Evolutionary conservation across 495 filamentous ascomycete genomes (phyloP), one percentile per base, ranked within the genome.

Genomic region (Hyaloscypha finlandica): DNA sequence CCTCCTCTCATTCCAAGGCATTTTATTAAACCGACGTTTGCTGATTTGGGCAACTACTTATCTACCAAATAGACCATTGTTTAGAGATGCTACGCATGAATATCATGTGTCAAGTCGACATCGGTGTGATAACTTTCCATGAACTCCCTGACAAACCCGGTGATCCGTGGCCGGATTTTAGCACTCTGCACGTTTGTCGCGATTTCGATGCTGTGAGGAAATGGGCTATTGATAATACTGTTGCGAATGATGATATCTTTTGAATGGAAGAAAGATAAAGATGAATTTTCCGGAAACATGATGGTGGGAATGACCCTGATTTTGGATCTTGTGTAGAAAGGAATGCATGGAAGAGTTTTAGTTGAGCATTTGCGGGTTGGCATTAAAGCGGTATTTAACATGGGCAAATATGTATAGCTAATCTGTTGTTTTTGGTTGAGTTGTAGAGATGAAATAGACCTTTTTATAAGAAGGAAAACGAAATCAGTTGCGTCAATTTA

Each of bases 61-160:
- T n/a, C 30, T 29, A 30, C 53, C 6, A 16, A 1, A 30, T n/a
- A 56, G 53, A 83, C 68, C 78, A 82, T 60, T 83, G 81, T 72
- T 77, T 82, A 52, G 80, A 83, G 64, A 76, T 78, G 30, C 70
- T 81, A 33, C 66, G 81, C 32, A 72, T 81, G 70, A 81, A 79
- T 66, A 74, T 82, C 63, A 81, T 81, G 80, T 82, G 80, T 70
- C 75, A 79, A 63, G 74, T 77, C 61, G 81, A 83, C 65, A 68
- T 82, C 51, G 75, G 78, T 29, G 77, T 82, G 11, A 80, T 81
- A 68, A 82, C 80, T n/a, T 83, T 82, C 73, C 65, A 77, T 33
- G 64, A 54, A 58, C 68, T 74, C 42, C 72, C 73, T 0, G 68
- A 71, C 0, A 74, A 75, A 65, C 66, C 75, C 39, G 77, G 73